Percentiles rank a stretch among this genome's conserved stretches.
These are phyloP conservation scores for Pestalotiopsis fici DNA, from an alignment of 2,329 filamentous ascomycete species.

Conservation along the genomic window DNA sequence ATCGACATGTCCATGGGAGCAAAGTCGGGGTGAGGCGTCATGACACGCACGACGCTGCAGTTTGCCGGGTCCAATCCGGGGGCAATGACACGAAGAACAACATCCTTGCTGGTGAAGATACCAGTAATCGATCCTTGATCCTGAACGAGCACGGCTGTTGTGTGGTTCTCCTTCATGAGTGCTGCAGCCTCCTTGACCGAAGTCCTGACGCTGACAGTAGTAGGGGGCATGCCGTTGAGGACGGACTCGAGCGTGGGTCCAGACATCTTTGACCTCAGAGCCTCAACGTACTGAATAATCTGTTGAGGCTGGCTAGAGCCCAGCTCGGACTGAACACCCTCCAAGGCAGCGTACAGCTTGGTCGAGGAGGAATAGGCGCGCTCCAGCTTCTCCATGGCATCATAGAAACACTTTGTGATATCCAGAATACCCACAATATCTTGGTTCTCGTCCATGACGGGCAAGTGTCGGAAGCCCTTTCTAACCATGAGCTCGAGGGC, in stretches of 20 bases:
- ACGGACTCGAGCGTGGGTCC: slow-evolving; percentile 95
- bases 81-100: slow-evolving; percentile 95
- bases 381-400: slow-evolving; percentile 99
- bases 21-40: slow-evolving; percentile 99
- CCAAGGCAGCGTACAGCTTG: slow-evolving; percentile 94
- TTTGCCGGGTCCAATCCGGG: slow-evolving; percentile 91
- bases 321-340: slow-evolving; percentile 96
- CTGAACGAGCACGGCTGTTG: slow-evolving; percentile 92
- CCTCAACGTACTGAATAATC: slow-evolving; percentile 98
- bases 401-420: slow-evolving; percentile 99
- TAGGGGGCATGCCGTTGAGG: slow-evolving; percentile 86
- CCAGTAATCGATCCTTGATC: slow-evolving; percentile 97
- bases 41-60: slow-evolving; percentile 97
- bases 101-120: slow-evolving; percentile 99
- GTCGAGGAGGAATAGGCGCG: slow-evolving; percentile 97
- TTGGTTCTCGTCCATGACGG: slow-evolving; percentile 99
- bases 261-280: slow-evolving; percentile 93
- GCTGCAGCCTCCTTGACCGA: slow-evolving; percentile 94
- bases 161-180: slow-evolving; percentile 98
- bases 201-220: slow-evolving; percentile 92
- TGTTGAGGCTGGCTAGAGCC: slow-evolving; percentile 96
- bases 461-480: slow-evolving; percentile 95
- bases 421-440: slow-evolving; percentile 97
- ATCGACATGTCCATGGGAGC: slow-evolving; percentile 99
- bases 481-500: slow-evolving; percentile 97